phyloP scores from a whole-genome alignment of 2,329 filamentous ascomycete species.

The Colletotrichum endophyticum region DNA sequence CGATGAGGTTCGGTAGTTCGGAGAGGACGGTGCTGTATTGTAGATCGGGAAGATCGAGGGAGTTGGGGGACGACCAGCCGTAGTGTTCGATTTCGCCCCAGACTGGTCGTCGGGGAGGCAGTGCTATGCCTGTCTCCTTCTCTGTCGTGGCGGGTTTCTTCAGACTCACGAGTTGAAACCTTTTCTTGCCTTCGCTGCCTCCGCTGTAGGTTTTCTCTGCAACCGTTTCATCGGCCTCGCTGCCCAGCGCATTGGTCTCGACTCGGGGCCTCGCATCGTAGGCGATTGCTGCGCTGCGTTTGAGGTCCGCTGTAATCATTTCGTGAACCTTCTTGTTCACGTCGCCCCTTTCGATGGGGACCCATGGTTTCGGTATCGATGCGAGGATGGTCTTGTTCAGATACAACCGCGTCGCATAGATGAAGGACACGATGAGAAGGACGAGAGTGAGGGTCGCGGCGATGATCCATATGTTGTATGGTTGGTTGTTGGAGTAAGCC shows the following conservation, averaged over 20 bases:
- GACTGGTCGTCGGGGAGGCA: constrained; percentile 55
- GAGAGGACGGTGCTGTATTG: constrained; percentile 81
- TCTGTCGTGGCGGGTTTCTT: constrained; percentile 41
- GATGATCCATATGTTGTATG: constrained; percentile 85
- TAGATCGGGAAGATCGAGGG: constrained; percentile 76
- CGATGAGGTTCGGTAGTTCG: constrained; percentile 88
- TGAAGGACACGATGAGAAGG: constrained; percentile 70
- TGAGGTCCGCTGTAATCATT: constrained; percentile 75
- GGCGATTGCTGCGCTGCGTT: constrained; percentile 80
- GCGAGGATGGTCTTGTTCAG: constrained; percentile 81
- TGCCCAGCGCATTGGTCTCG: constrained; percentile 24
- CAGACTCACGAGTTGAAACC: constrained; percentile 27
- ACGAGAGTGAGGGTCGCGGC: constrained; percentile 78
- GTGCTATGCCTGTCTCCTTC: constrained; percentile 47
- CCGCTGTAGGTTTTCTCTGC: constrained; percentile 22
- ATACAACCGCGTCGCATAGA: constrained; percentile 86
- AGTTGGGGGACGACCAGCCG: constrained; percentile 86
- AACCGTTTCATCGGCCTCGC: constrained; percentile 11
- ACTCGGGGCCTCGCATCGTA: constrained; percentile 78
- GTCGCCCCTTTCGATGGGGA: constrained; percentile 86
- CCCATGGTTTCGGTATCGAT: constrained; percentile 84
- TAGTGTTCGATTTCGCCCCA: constrained; percentile 89
- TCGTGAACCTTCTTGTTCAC: constrained; percentile 75
- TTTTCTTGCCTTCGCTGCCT: constrained; percentile 19
- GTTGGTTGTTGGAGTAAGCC: constrained; percentile 67